These are phyloP conservation scores for Thalassiosira sp. DNA, from an alignment of 352 stramenopile genomes.

Conservation along the genomic window DNA sequence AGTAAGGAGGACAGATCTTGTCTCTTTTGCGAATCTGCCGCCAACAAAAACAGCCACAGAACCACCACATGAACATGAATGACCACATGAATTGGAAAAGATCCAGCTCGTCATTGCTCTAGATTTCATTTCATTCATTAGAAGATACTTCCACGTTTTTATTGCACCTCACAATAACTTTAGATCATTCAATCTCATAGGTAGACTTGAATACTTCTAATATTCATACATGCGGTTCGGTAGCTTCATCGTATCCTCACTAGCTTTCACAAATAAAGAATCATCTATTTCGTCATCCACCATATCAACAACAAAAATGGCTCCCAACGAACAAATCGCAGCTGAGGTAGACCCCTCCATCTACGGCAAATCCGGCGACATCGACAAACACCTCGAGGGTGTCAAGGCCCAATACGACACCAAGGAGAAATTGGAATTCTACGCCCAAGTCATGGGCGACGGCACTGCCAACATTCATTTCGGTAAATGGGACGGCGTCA, in stretches of 20 bases:
- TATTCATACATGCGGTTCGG: conserved; percentile 4
- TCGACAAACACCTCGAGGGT: conserved; percentile 31
- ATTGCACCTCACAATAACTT: too few relatives aligned
- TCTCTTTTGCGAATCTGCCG: not conserved
- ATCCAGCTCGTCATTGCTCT: not conserved
- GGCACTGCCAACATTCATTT: conserved; percentile 38
- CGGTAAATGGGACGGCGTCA: conserved; percentile 56
- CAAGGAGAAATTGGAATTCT: conserved; percentile 43
- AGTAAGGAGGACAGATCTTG: too few relatives aligned
- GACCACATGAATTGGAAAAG: too few relatives aligned
- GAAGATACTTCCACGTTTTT: too few relatives aligned
- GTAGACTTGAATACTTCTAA: not conserved
- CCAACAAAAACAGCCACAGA: not conserved
- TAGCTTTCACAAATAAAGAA: conserved; percentile 17
- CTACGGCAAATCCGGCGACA: conserved; percentile 39
- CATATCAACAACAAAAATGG: conserved; percentile 18
- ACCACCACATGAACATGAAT: too few relatives aligned
- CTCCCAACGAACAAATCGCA: conserved; percentile 22
- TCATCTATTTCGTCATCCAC: not conserved
- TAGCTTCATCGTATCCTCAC: conserved; percentile 15
- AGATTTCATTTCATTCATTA: not conserved
- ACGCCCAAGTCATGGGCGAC: conserved; percentile 46
- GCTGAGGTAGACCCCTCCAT: conserved; percentile 31
- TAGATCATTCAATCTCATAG: too few relatives aligned
- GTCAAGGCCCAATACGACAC: conserved; percentile 45